These are phyloP conservation scores for Pichia gijzeniarum DNA, from an alignment of 805 yeast species.

Conservation along the genomic window DNA sequence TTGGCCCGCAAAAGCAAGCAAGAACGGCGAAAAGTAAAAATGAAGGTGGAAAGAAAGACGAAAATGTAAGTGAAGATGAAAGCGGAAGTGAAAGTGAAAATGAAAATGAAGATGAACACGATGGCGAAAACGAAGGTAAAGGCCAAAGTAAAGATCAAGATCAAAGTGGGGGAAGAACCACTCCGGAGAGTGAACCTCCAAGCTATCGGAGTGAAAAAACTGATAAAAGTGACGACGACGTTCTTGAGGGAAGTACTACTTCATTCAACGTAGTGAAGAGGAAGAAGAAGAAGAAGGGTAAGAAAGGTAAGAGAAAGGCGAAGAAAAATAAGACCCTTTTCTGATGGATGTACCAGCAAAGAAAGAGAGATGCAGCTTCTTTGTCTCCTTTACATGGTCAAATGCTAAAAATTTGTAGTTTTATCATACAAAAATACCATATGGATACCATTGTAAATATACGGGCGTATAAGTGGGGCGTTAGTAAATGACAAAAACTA, in stretches of 20 bases:
- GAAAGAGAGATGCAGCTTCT: too few species aligned
- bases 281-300: constrained; percentile 14
- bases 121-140: constrained; percentile 3
- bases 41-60: background rate
- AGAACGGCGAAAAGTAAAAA: background rate
- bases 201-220: constrained; percentile 15
- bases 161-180: constrained; percentile 9
- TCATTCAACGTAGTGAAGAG: constrained; percentile 14
- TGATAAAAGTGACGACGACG: constrained; percentile 19
- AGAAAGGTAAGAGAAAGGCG: constrained; percentile 19
- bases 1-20: constrained; percentile 35
- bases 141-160: background rate
- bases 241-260: too few species aligned
- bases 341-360: background rate
- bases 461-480: too few species aligned
- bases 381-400: too few species aligned
- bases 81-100: constrained; percentile 22
- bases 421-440: too few species aligned
- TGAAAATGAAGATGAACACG: constrained; percentile 2
- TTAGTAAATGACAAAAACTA: too few species aligned
- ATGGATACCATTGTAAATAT: too few species aligned
- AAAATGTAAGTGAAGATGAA: background rate
- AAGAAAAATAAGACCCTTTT: constrained; percentile 13
- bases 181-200: background rate
- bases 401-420: too few species aligned